A percentile compares a stretch with the other conserved stretches of the same genome.
Evolutionary conservation across 768 basidiomycete species (phyloP).

Genomic region (Boletus rufocinnamomeus): DNA sequence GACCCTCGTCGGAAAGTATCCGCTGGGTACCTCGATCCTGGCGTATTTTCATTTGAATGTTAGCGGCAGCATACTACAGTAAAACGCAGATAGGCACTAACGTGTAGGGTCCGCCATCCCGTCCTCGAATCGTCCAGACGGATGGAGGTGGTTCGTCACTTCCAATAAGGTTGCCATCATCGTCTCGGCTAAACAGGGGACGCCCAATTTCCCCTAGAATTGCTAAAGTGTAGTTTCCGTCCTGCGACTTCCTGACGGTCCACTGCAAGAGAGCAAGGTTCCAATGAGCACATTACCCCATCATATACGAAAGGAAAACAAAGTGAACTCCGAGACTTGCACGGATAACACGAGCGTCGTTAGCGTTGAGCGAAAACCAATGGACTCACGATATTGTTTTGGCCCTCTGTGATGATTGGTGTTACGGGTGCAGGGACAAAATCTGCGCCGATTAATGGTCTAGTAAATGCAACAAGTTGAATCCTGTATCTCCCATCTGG

Average conservation of each 20-base stretch:
- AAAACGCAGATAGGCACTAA: neutral
- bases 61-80: neutral
- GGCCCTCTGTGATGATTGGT: neutral
- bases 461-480: too few species aligned
- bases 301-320: neutral
- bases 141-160: rapidly evolving
- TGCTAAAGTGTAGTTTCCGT: neutral
- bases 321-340: neutral
- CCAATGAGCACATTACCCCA: neutral
- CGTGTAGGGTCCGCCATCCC: neutral
- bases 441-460: neutral
- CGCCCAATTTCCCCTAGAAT: neutral
- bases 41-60: neutral
- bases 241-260: neutral
- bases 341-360: neutral
- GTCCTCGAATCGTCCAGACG: neutral
- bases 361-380: neutral
- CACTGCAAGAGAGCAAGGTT: neutral
- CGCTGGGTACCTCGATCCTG: neutral
- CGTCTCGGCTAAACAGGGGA: neutral
- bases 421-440: rapidly evolving
- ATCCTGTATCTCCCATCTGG: neutral
- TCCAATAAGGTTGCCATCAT: neutral
- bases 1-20: neutral
- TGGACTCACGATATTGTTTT: neutral